A percentile compares a stretch with the other conserved stretches of the same genome.
These are phyloP conservation scores for Aspergillus udagawae DNA, from an alignment of 2,329 filamentous ascomycete species.

Conservation along the genomic window DNA sequence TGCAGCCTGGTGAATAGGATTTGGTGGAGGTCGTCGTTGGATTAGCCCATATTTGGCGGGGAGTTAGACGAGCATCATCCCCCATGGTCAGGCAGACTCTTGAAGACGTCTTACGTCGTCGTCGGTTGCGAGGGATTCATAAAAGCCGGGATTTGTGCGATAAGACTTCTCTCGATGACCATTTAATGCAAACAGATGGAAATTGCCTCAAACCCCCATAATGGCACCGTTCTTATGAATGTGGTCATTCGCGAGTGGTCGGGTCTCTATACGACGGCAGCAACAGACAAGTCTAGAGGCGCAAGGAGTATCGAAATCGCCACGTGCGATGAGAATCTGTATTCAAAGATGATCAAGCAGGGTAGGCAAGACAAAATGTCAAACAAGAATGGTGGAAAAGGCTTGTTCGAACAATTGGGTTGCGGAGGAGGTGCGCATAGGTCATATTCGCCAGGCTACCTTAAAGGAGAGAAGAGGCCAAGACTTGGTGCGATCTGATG, in stretches of 20 bases:
- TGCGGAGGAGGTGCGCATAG: neutral
- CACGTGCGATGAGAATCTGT: neutral
- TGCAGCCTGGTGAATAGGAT: conserved; percentile 49
- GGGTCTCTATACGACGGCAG: neutral
- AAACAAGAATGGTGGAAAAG: neutral
- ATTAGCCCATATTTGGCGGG: conserved; percentile 40
- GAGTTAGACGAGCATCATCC: conserved; percentile 29
- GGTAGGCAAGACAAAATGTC: neutral
- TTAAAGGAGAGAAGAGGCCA: neutral
- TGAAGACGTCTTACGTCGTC: conserved; percentile 9
- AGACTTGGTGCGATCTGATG: neutral
- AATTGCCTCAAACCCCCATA: neutral
- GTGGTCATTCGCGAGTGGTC: neutral
- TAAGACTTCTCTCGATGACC: neutral
- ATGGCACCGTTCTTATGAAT: neutral
- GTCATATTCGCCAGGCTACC: neutral
- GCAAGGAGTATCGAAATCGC: neutral
- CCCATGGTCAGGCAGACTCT: conserved; percentile 27
- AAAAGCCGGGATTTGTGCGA: neutral
- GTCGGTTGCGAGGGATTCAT: neutral
- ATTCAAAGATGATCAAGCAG: neutral
- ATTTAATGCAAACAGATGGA: neutral
- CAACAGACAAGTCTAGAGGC: neutral
- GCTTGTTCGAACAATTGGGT: neutral
- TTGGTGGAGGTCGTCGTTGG: conserved; percentile 36